A percentile compares a stretch with the other conserved stretches of the same genome.
These are phyloP conservation scores for Hypseocharis bilobata DNA, from an alignment of 441 rosid species.

Conservation along the genomic window DNA sequence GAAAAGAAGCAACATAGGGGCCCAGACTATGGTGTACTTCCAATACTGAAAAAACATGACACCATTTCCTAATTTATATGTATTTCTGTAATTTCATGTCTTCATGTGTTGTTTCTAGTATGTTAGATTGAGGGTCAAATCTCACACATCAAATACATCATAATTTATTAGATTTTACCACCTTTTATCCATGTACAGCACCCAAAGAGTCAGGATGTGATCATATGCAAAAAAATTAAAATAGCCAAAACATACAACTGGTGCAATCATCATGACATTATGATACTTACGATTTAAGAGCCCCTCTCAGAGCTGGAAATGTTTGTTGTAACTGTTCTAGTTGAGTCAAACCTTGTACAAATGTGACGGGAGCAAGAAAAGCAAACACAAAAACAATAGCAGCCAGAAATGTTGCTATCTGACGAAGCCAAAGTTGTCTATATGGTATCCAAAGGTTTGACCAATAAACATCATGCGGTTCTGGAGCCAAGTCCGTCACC, in stretches of 20 bases:
- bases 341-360: conserved; percentile 75
- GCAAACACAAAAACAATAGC: conserved; percentile 61
- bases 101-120: not conserved
- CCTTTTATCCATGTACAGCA: conserved; percentile 8
- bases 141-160: not conserved
- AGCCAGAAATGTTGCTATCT: conserved; percentile 50
- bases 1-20: too few relatives aligned
- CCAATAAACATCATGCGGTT: conserved; percentile 87
- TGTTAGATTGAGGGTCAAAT: not conserved
- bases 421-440: conserved; percentile 81
- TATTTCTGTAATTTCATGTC: not conserved
- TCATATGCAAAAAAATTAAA: not conserved
- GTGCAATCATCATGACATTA: conserved; percentile 8
- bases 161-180: not conserved
- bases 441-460: conserved; percentile 72
- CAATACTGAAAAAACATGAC: too few relatives aligned
- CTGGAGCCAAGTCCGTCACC: conserved; percentile 87
- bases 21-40: too few relatives aligned
- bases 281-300: conserved; percentile 51
- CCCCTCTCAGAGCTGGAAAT: conserved; percentile 55
- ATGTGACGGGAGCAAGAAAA: conserved; percentile 74
- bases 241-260: not conserved
- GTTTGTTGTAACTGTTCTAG: conserved; percentile 43
- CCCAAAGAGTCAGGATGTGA: conserved; percentile 3
- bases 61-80: too few relatives aligned